Base-by-base conservation (phyloP, 441 rosid genomes). In the Cnidoscolus chayamansa region DNA sequence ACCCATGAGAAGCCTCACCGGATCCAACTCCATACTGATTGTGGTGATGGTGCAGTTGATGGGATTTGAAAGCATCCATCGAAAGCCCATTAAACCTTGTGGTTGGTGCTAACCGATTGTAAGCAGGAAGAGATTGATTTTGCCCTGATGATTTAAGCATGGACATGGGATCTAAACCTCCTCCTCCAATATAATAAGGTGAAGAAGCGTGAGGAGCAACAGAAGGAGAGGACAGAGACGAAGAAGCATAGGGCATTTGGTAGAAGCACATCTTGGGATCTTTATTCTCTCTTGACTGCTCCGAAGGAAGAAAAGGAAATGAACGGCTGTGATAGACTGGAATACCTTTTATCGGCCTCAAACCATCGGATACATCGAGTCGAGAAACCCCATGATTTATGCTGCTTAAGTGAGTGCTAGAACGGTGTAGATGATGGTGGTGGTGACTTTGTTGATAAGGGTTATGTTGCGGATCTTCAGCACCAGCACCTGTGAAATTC, bases 241-340 rank as follows among this genome's bases (percentile, higher is more conserved):
- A 74, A 71, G 81, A 73, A 35, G 77, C 74, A 43, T 68, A 81
- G 48, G 79, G 69, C 76, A 78, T 60, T 70, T 74, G 83, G 65
- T 81, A 74, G 57, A 75, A 67, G 74, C 81, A 54, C 75, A 78
- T 76, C 84, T 80, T 81, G 57, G 84, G 82, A 74, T 84, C 83
- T 66, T 73, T 71, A 31, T 30, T 71, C 7, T 76, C 75, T 68
- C 76, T 76, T 47, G 76, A 63, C 10, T 65, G 74, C 2, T 83
- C 81, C 47, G 69, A 30, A 10, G 83, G 64, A 48, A 79, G 37
- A 54, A 84, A 86, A 17, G 92, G 96, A 68, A 88, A 81, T 35
- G 90, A 77, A 66, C 89, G 87, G 86, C 80, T 90, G 75, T 87
- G 96, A 77, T 90, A 87, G 2, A 90, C 86, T 1, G 96, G 96